Percentiles rank a stretch among this genome's conserved stretches.
phyloP scores from a whole-genome alignment of 441 rosid species.

The Gossypium davidsonii region DNA sequence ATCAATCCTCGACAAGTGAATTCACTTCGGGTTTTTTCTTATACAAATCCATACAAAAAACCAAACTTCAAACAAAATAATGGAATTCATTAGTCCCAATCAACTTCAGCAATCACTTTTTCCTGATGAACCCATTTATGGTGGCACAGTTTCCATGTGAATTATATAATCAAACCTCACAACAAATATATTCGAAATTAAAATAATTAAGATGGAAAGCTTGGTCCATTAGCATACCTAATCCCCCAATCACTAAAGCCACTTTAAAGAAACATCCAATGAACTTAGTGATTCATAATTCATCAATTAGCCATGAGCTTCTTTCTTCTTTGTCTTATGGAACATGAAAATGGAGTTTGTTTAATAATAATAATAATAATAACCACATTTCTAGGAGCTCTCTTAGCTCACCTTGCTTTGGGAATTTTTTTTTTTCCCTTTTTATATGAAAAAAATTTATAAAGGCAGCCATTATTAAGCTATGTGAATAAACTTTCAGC shows the following conservation, averaged over 20 bases:
- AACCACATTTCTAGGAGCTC: neutral
- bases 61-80: neutral
- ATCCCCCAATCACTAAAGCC: neutral
- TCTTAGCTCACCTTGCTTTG: neutral
- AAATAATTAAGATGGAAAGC: neutral
- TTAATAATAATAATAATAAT: too few relatives aligned
- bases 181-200: neutral
- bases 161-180: neutral
- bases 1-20: constrained; percentile 36
- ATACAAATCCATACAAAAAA: neutral
- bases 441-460: neutral
- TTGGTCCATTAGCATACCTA: neutral
- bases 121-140: neutral
- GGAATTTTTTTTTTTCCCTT: neutral
- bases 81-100: neutral
- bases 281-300: neutral
- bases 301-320: neutral
- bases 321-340: neutral
- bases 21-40: constrained; percentile 41
- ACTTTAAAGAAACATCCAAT: neutral
- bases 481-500: neutral
- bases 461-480: neutral
- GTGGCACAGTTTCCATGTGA: neutral
- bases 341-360: neutral
- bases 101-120: neutral